Percentiles rank a stretch among this genome's conserved stretches.
These are phyloP conservation scores for Termitomyces sp. DNA, from an alignment of 768 basidiomycete genomes.

Conservation along the genomic window DNA sequence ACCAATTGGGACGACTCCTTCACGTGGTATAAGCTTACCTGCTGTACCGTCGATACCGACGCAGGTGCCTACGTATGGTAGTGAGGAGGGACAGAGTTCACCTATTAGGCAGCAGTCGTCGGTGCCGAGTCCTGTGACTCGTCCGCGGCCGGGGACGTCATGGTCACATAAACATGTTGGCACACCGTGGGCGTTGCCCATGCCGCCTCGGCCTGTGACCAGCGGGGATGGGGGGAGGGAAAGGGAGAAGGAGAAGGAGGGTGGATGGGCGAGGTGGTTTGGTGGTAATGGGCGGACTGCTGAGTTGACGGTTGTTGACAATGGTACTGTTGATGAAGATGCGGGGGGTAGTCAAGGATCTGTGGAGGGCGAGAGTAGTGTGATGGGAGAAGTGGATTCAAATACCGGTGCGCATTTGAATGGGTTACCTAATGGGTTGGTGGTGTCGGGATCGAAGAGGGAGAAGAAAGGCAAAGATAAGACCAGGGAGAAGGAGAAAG, in stretches of 20 bases:
- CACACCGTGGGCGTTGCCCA: background rate
- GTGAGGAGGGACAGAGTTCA: background rate
- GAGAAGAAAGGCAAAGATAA: slow-evolving; percentile 20
- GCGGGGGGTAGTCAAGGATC: background rate
- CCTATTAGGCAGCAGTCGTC: background rate
- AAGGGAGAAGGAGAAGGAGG: slow-evolving; percentile 5
- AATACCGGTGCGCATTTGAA: slow-evolving; percentile 17
- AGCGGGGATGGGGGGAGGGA: slow-evolving; percentile 2
- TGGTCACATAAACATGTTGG: background rate
- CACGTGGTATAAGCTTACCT: background rate
- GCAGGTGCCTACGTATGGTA: background rate
- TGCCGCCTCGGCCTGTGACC: slow-evolving; percentile 7
- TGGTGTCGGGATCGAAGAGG: background rate
- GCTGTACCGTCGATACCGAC: background rate
- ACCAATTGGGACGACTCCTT: background rate
- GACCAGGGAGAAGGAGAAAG: slow-evolving; percentile 24
- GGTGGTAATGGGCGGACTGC: slow-evolving; percentile 1
- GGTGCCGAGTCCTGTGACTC: background rate
- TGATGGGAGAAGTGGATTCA: background rate
- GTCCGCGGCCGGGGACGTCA: slow-evolving; percentile 2
- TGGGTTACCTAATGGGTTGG: background rate
- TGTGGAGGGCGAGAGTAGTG: background rate
- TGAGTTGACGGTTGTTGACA: background rate
- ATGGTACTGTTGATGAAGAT: background rate
- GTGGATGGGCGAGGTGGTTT: slow-evolving; percentile 8